These are phyloP conservation scores for Rachicladosporium sp. DNA, from an alignment of 2,329 filamentous ascomycete genomes.

Conservation along the genomic window DNA sequence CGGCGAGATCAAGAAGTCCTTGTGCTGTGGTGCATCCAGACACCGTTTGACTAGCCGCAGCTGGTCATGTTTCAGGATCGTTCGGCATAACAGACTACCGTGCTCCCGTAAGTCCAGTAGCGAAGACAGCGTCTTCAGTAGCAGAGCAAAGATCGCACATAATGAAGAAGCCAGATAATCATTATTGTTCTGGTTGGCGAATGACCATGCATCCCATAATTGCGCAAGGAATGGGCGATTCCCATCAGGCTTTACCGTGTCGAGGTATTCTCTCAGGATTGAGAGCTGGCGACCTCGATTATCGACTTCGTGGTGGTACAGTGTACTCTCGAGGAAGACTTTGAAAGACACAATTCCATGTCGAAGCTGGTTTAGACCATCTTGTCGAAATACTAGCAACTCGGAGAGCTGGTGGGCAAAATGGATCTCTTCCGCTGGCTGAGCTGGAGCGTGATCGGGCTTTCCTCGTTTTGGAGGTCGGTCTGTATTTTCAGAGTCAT, in stretches of 20 bases:
- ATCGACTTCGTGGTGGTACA: conserved; percentile 42
- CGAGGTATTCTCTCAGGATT: conserved; percentile 60
- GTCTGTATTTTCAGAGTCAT: conserved; percentile 11
- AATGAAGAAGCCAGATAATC: conserved; percentile 71
- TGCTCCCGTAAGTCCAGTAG: conserved; percentile 62
- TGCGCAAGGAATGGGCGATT: conserved; percentile 58
- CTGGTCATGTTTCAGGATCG: conserved; percentile 68
- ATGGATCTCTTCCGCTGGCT: conserved; percentile 49
- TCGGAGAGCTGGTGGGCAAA: conserved; percentile 55
- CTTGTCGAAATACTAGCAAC: conserved; percentile 59
- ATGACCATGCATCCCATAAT: conserved; percentile 79
- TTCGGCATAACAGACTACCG: conserved; percentile 67
- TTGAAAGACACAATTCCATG: conserved; percentile 62
- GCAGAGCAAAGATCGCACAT: conserved; percentile 65
- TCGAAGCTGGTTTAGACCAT: conserved; percentile 48
- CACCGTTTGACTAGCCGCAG: conserved; percentile 69
- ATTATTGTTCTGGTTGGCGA: conserved; percentile 65
- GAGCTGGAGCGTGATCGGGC: conserved; percentile 22
- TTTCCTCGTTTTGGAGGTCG: conserved; percentile 21
- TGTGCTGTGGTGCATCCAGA: conserved; percentile 65
- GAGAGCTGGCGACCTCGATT: conserved; percentile 37
- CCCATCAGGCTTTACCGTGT: conserved; percentile 45
- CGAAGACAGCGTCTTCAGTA: conserved; percentile 65
- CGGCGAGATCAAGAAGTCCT: conserved; percentile 80
- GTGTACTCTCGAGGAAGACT: conserved; percentile 51